Conservation (phyloP, 306 rosid species). For the Abrus pulchellus region DNA sequence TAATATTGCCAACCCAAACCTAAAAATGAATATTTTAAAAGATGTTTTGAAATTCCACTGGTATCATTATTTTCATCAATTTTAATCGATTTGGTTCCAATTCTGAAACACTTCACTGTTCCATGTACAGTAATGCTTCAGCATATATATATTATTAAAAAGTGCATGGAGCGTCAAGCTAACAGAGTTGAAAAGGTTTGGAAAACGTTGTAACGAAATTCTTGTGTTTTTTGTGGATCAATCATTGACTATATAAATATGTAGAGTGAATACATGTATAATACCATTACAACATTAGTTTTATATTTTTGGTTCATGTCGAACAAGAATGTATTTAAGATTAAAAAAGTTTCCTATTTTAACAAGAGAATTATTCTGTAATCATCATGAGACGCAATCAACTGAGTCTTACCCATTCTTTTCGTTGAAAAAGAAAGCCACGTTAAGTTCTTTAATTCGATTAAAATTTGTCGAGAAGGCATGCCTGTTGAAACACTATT, state of each 20-base stretch:
- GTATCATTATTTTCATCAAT: not conserved
- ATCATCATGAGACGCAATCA: too few relatives aligned
- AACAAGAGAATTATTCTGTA: not conserved
- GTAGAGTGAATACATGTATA: too few relatives aligned
- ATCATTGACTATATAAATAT: not conserved
- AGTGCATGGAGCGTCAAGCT: not conserved
- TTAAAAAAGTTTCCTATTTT: not conserved
- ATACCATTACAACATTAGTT: not conserved
- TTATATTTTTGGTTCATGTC: too few relatives aligned
- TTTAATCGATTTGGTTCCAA: conserved; percentile 27
- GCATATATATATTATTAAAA: not conserved
- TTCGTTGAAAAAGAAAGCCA: not conserved
- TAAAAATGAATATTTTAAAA: conserved; percentile 13
- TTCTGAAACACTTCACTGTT: conserved; percentile 19
- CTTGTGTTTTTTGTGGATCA: conserved; percentile 3
- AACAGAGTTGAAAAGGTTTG: conserved; percentile 1
- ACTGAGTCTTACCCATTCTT: not conserved
- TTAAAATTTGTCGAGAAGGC: conserved; percentile 20
- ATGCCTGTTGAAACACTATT: conserved; percentile 3
- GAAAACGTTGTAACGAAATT: conserved; percentile 13
- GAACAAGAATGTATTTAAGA: not conserved
- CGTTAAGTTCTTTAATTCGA: not conserved
- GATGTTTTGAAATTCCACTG: conserved; percentile 4
- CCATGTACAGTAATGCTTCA: conserved; percentile 11
- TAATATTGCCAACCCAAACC: conserved; percentile 48